Conservation (phyloP, 306 rosid species). For the Lathyrus tuberosus region DNA sequence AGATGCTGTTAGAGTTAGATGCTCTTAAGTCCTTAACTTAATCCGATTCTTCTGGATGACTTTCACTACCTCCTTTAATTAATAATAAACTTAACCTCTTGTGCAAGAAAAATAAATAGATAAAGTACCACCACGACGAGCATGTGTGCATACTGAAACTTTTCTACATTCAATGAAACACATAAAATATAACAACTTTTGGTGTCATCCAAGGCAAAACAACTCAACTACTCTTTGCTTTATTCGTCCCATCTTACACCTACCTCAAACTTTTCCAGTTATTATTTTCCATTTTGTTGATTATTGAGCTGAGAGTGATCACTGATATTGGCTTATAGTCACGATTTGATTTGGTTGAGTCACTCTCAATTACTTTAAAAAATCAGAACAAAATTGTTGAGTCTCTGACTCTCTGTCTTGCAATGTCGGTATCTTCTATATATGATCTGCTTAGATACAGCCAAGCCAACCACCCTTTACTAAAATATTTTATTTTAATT, state of each 20-base stretch:
- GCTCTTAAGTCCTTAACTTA: no score
- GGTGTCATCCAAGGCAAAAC: constrained; percentile 26
- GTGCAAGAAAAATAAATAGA: neutral
- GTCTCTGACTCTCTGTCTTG: neutral
- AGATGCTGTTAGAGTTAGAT: no score
- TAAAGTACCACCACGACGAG: neutral
- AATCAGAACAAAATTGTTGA: neutral
- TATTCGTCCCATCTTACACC: constrained; percentile 16
- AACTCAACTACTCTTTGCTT: constrained; percentile 34
- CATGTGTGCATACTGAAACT: neutral
- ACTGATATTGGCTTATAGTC: neutral
- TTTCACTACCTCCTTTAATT: neutral
- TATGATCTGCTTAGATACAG: constrained; percentile 11
- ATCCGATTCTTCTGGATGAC: no score
- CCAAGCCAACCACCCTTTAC: constrained; percentile 27
- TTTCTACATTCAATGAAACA: neutral
- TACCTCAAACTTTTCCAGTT: constrained; percentile 21
- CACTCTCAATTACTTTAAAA: neutral
- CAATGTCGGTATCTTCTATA: constrained; percentile 25
- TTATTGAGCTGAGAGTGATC: no score
- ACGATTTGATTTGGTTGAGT: constrained; percentile 32
- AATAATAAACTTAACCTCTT: neutral
- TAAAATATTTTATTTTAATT: neutral
- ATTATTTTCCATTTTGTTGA: constrained; percentile 1
- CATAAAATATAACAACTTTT: constrained; percentile 11